Base-by-base conservation (phyloP, 2,329 filamentous ascomycete genomes). In the Hymenoscyphus salicellus region DNA sequence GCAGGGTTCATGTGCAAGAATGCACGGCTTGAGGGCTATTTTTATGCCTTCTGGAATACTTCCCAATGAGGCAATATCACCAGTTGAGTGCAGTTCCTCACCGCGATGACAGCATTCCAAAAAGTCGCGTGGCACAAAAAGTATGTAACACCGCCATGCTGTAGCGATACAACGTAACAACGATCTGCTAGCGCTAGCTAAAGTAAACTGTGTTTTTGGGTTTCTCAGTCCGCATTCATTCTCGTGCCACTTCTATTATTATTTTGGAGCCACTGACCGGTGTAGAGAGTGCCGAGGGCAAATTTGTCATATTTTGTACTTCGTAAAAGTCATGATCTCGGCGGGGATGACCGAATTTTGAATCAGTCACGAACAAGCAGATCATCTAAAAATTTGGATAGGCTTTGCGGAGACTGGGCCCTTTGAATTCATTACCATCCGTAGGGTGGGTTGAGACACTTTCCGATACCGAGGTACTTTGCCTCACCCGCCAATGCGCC, bases 91-190 rank as follows among this genome's bases (percentile, higher is more conserved):
- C 28, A 33, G 11, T 23, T 20, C 20, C 46, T 52, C 46, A 52
- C 46, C 46, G 58, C 41, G 36, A 30, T 30, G 41, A 60, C 36
- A 30, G 17, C 38, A 30, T 30, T 43, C 33, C 17, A 28, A n/a
- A 41, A 43, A 30, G 41, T 43, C 20, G 20, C n/a, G 36, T 43
- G 38, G 11, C 58, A 46, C 38, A 32, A 20, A 28, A 23, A 58
- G 33, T 7, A 26, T 41, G 56, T 23, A 38, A 60, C 58, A 38
- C 58, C 17, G 11, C 58, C 11, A 32, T 58, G 26, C 23, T 36
- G 28, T 28, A 61, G 41, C 59, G 59, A 61, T 61, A 55, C 59
- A 61, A 61, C 59, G 59, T 61, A 61, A 33, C 59, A 61, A 26
- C 28, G 28, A 41, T 46, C 17, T 49, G 41, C 46, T 14, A 17